phyloP scores from a whole-genome alignment of 2,329 filamentous ascomycete species.

The Talaromyces sp. region DNA sequence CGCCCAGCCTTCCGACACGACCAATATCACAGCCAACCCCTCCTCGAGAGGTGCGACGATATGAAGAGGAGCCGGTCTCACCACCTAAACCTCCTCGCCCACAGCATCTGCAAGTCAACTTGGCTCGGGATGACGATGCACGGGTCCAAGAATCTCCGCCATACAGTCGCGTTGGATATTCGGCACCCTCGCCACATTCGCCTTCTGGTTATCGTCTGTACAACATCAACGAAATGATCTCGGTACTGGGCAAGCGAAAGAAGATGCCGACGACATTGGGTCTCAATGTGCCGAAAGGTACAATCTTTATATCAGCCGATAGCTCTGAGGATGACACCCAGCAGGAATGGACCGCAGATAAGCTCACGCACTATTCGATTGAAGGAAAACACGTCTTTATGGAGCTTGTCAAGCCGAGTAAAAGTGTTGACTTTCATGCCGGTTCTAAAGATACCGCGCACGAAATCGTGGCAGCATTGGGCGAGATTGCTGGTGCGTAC shows the following conservation, averaged over 20 bases:
- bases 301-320: slow-evolving; percentile 86
- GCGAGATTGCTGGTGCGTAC: slow-evolving; percentile 82
- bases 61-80: slow-evolving; percentile 31
- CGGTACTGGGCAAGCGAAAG: slow-evolving; percentile 93
- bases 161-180: slow-evolving; percentile 47
- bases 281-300: slow-evolving; percentile 84
- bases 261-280: slow-evolving; percentile 97
- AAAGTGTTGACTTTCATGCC: slow-evolving; percentile 94
- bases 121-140: slow-evolving; percentile 35
- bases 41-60: slow-evolving; percentile 45
- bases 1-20: slow-evolving; percentile 62
- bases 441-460: slow-evolving; percentile 95
- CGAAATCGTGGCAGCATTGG: slow-evolving; percentile 83
- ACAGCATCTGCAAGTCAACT: slow-evolving; percentile 48
- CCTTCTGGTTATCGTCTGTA: slow-evolving; percentile 89
- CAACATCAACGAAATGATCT: slow-evolving; percentile 96
- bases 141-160: slow-evolving; percentile 54
- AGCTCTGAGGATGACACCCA: slow-evolving; percentile 73
- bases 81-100: slow-evolving; percentile 45
- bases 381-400: slow-evolving; percentile 98
- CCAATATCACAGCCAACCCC: slow-evolving; percentile 56
- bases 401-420: slow-evolving; percentile 86
- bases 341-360: slow-evolving; percentile 91
- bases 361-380: slow-evolving; percentile 94
- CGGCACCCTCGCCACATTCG: slow-evolving; percentile 52